These are phyloP conservation scores for Xylariomycetidae sp. DNA, from an alignment of 2,329 filamentous ascomycete species.

Conservation along the genomic window DNA sequence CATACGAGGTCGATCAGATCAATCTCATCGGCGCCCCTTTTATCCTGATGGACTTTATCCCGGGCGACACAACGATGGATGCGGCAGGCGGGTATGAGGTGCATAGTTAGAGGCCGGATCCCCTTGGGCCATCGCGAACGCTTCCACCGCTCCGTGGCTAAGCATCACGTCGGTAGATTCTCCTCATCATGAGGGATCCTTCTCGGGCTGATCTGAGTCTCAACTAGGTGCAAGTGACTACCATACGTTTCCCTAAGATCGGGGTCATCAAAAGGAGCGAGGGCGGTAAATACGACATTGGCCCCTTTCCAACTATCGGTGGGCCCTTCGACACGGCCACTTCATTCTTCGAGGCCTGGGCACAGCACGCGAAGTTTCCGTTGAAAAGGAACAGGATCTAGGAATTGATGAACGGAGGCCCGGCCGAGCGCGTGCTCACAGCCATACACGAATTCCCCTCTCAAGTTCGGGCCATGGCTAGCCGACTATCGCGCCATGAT, in stretches of 20 bases:
- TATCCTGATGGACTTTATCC: slow-evolving; percentile 26
- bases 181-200: no score
- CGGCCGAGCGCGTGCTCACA: slow-evolving; percentile 7
- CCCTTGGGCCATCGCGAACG: slow-evolving; percentile 2
- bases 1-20: slow-evolving; percentile 13
- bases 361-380: slow-evolving; percentile 12
- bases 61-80: slow-evolving; percentile 23
- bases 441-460: slow-evolving; percentile 10
- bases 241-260: slow-evolving; percentile 12
- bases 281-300: slow-evolving; percentile 11
- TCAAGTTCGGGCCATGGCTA: slow-evolving; percentile 4
- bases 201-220: neutral
- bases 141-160: slow-evolving; percentile 11
- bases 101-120: slow-evolving; percentile 16
- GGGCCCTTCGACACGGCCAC: slow-evolving; percentile 19
- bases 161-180: slow-evolving; percentile 9
- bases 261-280: slow-evolving; percentile 6
- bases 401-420: slow-evolving; percentile 11
- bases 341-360: slow-evolving; percentile 18
- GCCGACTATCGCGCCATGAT: slow-evolving; percentile 2
- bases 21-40: slow-evolving; percentile 23
- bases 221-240: slow-evolving; percentile 10
- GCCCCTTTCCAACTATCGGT: slow-evolving; percentile 15
- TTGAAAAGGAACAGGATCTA: slow-evolving; percentile 9
- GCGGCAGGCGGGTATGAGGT: slow-evolving; percentile 14